A percentile compares a stretch with the other conserved stretches of the same genome.
Conservation (phyloP, 768 basidiomycete species). For the Panellus pusillus region DNA sequence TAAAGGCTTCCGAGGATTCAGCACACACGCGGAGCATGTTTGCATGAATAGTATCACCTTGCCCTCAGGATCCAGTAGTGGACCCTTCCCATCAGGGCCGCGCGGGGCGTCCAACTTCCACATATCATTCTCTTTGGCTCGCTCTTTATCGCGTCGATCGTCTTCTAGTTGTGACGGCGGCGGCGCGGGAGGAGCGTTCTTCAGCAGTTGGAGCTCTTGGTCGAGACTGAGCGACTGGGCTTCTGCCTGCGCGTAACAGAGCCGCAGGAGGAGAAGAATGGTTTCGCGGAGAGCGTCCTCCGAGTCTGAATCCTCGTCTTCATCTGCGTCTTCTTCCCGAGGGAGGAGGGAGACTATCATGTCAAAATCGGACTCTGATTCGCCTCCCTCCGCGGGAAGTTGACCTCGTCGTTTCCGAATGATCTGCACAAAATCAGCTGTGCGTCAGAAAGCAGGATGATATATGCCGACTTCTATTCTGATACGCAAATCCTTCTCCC, state of each 20-base stretch:
- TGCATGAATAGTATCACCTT: conserved; percentile 52
- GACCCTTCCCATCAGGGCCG: conserved; percentile 52
- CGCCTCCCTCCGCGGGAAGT: conserved; percentile 27
- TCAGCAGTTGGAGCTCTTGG: conserved; percentile 73
- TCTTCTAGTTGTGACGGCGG: conserved; percentile 31
- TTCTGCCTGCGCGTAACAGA: conserved; percentile 69
- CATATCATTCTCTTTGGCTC: conserved; percentile 48
- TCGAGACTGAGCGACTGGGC: conserved; percentile 64
- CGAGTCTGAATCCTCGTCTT: conserved; percentile 55
- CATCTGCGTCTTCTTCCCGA: conserved; percentile 33
- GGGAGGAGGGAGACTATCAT: conserved; percentile 66
- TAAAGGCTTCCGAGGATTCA: conserved; percentile 59
- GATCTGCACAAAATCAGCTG: conserved; percentile 33
- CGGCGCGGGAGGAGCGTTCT: conserved; percentile 49
- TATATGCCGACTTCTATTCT: conserved; percentile 62
- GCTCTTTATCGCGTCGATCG: conserved; percentile 39
- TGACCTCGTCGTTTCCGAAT: conserved; percentile 57
- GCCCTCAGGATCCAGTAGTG: conserved; percentile 72
- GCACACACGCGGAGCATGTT: neutral
- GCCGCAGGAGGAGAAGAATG: conserved; percentile 67
- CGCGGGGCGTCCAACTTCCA: conserved; percentile 74
- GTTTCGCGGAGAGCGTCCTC: conserved; percentile 70
- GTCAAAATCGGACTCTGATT: conserved; percentile 53
- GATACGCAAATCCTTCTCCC: conserved; percentile 76
- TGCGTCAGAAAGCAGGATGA: neutral